Evolutionary conservation across 768 basidiomycete species (phyloP).

Genomic region (Lactifluus volemus): DNA sequence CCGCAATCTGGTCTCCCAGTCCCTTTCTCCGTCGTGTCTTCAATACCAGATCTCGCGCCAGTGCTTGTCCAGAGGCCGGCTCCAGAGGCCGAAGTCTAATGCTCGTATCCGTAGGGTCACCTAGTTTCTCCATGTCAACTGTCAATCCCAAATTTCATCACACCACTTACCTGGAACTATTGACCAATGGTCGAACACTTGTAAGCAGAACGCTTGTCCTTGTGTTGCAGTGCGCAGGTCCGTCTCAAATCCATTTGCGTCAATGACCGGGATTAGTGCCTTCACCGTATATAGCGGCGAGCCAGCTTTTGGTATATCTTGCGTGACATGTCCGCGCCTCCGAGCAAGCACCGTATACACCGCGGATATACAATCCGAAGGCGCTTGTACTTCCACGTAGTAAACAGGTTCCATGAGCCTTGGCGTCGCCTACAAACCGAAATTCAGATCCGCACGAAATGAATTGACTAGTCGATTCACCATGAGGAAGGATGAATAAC

Average conservation of each 20-base stretch:
- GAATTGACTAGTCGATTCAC: constrained; percentile 37
- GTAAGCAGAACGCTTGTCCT: constrained; percentile 97
- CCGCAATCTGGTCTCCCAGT: constrained; percentile 92
- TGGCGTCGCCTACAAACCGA: constrained; percentile 66
- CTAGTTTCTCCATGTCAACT: constrained; percentile 30
- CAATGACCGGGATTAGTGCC: constrained; percentile 95
- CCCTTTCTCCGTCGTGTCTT: constrained; percentile 97
- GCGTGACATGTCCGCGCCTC: constrained; percentile 97
- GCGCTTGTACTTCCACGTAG: constrained; percentile 99
- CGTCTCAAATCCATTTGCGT: constrained; percentile 98
- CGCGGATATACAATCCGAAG: constrained; percentile 96
- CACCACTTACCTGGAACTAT: constrained; percentile 79
- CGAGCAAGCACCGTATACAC: constrained; percentile 99
- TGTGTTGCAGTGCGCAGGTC: constrained; percentile 96
- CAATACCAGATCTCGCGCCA: constrained; percentile 89
- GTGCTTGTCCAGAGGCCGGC: constrained; percentile 91
- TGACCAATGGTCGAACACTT: constrained; percentile 98
- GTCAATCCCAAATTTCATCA: not conserved
- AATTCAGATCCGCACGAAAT: not conserved
- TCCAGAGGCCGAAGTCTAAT: constrained; percentile 95
- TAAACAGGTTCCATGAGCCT: constrained; percentile 96
- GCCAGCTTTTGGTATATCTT: constrained; percentile 96
- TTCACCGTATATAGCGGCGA: constrained; percentile 98
- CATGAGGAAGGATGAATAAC: constrained; percentile 98
- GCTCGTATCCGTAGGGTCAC: constrained; percentile 95